These are phyloP conservation scores for Pseudocercospora macadamiae DNA, from an alignment of 2,329 filamentous ascomycete genomes.

Conservation along the genomic window DNA sequence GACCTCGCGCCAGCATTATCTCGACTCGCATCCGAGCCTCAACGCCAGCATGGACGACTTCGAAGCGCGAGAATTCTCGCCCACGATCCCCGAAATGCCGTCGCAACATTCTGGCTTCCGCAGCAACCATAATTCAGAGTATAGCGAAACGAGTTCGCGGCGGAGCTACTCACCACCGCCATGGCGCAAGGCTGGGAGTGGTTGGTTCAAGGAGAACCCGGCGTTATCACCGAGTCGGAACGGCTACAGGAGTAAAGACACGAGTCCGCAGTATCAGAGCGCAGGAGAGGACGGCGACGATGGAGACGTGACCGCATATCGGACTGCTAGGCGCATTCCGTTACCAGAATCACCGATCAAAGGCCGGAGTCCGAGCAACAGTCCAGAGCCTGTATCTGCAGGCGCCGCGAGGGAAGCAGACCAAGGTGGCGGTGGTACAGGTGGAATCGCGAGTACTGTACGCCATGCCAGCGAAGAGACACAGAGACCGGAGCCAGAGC, in stretches of 20 bases:
- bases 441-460: conserved; percentile 13
- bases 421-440: conserved; percentile 26
- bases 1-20: conserved; percentile 28
- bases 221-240: conserved; percentile 46
- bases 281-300: conserved; percentile 55
- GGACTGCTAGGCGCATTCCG: conserved; percentile 49
- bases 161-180: conserved; percentile 69
- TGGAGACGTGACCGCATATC: conserved; percentile 47
- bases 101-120: conserved; percentile 68
- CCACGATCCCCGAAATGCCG: conserved; percentile 57
- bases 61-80: conserved; percentile 57
- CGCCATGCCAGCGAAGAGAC: conserved; percentile 25
- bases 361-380: conserved; percentile 39
- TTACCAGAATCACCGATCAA: conserved; percentile 59
- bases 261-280: conserved; percentile 61
- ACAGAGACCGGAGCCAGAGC: conserved; percentile 23
- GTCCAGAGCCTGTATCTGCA: conserved; percentile 31
- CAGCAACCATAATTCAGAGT: conserved; percentile 47
- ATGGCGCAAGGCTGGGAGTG: conserved; percentile 62
- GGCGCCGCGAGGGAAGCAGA: conserved; percentile 23
- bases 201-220: conserved; percentile 57
- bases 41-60: conserved; percentile 65
- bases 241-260: conserved; percentile 58
- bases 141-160: conserved; percentile 50
- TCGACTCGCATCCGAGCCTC: conserved; percentile 58